Percentiles rank a stretch among this genome's conserved stretches.
Evolutionary conservation across 192 early-diverging fungal genomes (phyloP).

Genomic region (Funneliformis geosporum): DNA sequence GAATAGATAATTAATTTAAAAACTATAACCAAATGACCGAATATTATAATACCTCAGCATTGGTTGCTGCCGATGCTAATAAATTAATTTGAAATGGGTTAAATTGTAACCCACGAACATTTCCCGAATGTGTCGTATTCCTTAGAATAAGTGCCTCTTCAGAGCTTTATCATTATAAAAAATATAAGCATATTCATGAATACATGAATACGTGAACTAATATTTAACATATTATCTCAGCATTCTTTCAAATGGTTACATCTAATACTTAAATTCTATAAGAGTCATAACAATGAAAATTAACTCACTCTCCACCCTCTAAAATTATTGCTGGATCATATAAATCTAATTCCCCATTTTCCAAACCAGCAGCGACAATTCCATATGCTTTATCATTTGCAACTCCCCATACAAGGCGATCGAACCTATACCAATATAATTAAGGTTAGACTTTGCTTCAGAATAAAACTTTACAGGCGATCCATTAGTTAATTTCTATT

Average conservation of each 20-base stretch:
- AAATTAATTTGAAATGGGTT: constrained; percentile 85
- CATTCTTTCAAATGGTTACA: neutral
- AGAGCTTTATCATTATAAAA: constrained; percentile 31
- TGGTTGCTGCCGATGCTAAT: constrained; percentile 84
- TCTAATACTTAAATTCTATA: neutral
- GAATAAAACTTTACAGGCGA: neutral
- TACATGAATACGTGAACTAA: neutral
- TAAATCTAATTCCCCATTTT: constrained; percentile 87
- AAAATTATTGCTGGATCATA: constrained; percentile 84
- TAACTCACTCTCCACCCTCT: constrained; percentile 53
- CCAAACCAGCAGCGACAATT: constrained; percentile 90
- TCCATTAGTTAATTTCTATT: neutral
- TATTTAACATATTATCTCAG: neutral
- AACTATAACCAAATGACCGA: neutral
- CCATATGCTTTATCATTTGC: constrained; percentile 59
- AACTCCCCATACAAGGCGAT: constrained; percentile 84
- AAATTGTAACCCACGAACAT: constrained; percentile 90
- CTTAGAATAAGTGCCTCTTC: constrained; percentile 64
- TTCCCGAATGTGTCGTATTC: constrained; percentile 79
- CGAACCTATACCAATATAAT: constrained; percentile 66
- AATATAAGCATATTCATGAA: constrained; percentile 10
- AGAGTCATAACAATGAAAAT: neutral
- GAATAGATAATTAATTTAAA: neutral
- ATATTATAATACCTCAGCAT: constrained; percentile 79
- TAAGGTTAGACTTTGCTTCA: neutral